A percentile compares a stretch with the other conserved stretches of the same genome.
These are phyloP conservation scores for Beauveria pseudobassiana DNA, from an alignment of 2,329 filamentous ascomycete species.

Conservation along the genomic window DNA sequence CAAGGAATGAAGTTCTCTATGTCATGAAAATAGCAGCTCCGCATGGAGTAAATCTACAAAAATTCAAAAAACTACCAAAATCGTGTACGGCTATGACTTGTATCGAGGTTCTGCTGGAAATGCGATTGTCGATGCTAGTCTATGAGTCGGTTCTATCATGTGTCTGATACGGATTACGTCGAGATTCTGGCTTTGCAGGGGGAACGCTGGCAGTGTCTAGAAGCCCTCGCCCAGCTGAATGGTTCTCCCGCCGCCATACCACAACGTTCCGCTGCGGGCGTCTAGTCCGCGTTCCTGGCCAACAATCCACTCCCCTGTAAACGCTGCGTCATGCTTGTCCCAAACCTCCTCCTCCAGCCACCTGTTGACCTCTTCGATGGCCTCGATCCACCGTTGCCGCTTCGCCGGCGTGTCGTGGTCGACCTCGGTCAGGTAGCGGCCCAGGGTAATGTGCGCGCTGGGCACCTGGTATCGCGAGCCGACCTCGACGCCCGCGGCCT, in stretches of 20 bases:
- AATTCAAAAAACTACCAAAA: constrained; percentile 6
- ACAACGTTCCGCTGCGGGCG: constrained; percentile 65
- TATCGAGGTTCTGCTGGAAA: no score
- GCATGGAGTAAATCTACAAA: not conserved
- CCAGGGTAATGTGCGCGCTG: constrained; percentile 83
- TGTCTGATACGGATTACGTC: not conserved
- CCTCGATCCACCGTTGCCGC: constrained; percentile 56
- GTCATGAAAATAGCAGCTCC: constrained; percentile 11
- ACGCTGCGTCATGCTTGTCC: constrained; percentile 40
- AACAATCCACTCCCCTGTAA: constrained; percentile 72
- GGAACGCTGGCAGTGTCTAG: constrained; percentile 22
- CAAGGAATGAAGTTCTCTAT: constrained; percentile 19
- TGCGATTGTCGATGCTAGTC: not conserved
- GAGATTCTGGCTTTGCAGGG: not conserved
- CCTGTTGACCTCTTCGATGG: constrained; percentile 68
- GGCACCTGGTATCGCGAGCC: constrained; percentile 80
- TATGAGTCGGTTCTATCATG: not conserved
- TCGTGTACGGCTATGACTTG: not conserved
- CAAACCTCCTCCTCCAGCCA: constrained; percentile 68
- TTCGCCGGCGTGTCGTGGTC: constrained; percentile 55
- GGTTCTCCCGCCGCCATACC: constrained; percentile 79
- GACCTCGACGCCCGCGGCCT: constrained; percentile 57
- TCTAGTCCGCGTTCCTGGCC: constrained; percentile 79
- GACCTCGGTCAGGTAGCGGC: constrained; percentile 62
- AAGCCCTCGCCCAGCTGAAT: constrained; percentile 57